Evolutionary conservation across 257 asterid species (phyloP).

Genomic region (Parsonsia alboflavescens): DNA sequence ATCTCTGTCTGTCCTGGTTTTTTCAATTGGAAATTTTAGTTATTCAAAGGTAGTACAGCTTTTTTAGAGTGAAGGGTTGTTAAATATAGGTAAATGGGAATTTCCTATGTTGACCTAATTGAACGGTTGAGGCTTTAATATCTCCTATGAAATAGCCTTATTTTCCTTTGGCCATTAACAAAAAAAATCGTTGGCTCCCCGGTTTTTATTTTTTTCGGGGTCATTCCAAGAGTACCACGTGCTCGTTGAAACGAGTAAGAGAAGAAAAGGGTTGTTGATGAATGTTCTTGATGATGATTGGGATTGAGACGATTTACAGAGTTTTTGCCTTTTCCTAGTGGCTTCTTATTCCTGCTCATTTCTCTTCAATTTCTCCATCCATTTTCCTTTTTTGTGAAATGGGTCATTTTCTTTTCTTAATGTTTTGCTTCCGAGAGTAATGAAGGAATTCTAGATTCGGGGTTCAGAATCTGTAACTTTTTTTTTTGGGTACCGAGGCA

Average conservation of each 20-base stretch:
- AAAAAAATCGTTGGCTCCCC: neutral
- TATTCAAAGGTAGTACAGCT: too few relatives aligned
- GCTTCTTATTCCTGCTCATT: neutral
- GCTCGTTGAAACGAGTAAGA: neutral
- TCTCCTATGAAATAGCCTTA: conserved; percentile 15
- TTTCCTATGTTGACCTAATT: conserved; percentile 7
- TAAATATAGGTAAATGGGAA: conserved; percentile 4
- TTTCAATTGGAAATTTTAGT: too few relatives aligned
- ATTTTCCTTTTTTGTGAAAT: conserved; percentile 15
- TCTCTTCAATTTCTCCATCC: conserved; percentile 9
- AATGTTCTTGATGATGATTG: neutral
- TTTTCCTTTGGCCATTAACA: conserved; percentile 10
- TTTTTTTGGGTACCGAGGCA: neutral
- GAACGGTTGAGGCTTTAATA: conserved; percentile 8
- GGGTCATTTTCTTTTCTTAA: conserved; percentile 9
- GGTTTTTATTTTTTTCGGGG: neutral
- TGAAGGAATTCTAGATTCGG: neutral
- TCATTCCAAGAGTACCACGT: too few relatives aligned
- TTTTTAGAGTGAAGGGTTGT: neutral
- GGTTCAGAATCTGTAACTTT: neutral
- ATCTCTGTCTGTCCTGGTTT: too few relatives aligned
- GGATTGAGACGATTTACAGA: conserved; percentile 4
- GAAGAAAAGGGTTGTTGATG: conserved; percentile 2
- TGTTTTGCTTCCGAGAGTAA: neutral
- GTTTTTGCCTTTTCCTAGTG: conserved; percentile 4